Evolutionary conservation across 208 protist species (phyloP), one percentile per base, ranked within the genome.

Genomic region (Acanthamoeba rhysodes): DNA sequence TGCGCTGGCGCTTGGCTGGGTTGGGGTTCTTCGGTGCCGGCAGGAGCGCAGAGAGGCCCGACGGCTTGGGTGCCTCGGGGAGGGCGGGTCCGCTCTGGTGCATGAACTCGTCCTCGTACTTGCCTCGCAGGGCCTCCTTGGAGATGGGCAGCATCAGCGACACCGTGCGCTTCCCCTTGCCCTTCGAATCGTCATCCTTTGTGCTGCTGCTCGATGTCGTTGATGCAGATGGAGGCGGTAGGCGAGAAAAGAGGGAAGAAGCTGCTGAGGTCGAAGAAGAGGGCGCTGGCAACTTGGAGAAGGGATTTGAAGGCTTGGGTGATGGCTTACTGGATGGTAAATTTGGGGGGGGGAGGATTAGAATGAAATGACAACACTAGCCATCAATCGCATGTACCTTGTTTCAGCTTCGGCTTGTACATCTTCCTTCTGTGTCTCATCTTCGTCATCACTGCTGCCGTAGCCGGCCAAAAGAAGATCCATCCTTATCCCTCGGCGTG

Each of bases 61-160:
- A 45, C 4, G 70, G n/a, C 70, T 78, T 78, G 70, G 70, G 37
- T n/a, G 70, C 70, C 37, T 34, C 70, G 32, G 70, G 70, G 22
- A 78, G 70, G 70, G 70, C 37, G 10, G 70, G 70, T 18, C 70
- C 70, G 37, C 29, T 78, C 22, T 29, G 29, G 70, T n/a, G 70
- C 70, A 78, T 78, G 70, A 78, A 78, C 29, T 78, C 70, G 70
- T 78, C 70, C n/a, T 78, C 70, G 29, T 78, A 78, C n/a, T 78
- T 41, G 32, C n/a, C 70, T 8, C 37, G n/a, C 32, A 78, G 29
- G 12, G 70, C 70, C 29, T 78, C 70, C 70, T 78, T 78, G 12
- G 70, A n/a, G 70, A 78, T 78, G 32, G 70, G 70, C 29, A 78
- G 70, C 70, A 48, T 78, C n/a, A 78, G 70, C 7, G 70, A 34